phyloP scores from a whole-genome alignment of 2,329 filamentous ascomycete species.

The Colletotrichum tanaceti region DNA sequence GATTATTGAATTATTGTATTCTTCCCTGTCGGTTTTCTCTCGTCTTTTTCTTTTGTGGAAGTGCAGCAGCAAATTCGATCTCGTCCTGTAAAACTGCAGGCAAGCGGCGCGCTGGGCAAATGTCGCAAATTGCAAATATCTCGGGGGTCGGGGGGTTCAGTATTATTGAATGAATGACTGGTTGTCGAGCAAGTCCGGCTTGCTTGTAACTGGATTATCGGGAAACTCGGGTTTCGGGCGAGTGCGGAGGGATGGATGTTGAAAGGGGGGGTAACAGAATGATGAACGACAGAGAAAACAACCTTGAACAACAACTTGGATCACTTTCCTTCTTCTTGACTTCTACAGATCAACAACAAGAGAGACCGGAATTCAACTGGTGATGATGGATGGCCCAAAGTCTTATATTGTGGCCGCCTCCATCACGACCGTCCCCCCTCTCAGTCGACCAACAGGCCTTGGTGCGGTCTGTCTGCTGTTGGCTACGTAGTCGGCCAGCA shows the following conservation, averaged over 20 bases:
- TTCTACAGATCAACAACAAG: conserved; percentile 54
- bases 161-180: conserved; percentile 58
- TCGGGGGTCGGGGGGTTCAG: conserved; percentile 6
- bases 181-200: conserved; percentile 70
- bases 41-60: not conserved
- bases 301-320: conserved; percentile 64
- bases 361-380: conserved; percentile 54
- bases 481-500: conserved; percentile 36
- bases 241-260: conserved; percentile 51
- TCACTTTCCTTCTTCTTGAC: conserved; percentile 55
- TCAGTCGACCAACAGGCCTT: conserved; percentile 31
- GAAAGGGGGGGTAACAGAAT: conserved; percentile 49
- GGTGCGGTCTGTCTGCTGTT: conserved; percentile 35
- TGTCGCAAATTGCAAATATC: conserved; percentile 27
- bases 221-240: conserved; percentile 43
- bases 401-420: conserved; percentile 68
- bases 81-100: conserved; percentile 19
- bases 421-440: conserved; percentile 50
- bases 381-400: conserved; percentile 60
- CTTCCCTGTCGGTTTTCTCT: conserved; percentile 34
- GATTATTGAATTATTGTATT: conserved; percentile 39
- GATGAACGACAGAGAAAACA: conserved; percentile 54
- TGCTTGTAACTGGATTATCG: conserved; percentile 59
- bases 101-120: conserved; percentile 9
- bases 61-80: conserved; percentile 12